Base-by-base conservation (phyloP, 164 flowering plant species). In the Santalum album region DNA sequence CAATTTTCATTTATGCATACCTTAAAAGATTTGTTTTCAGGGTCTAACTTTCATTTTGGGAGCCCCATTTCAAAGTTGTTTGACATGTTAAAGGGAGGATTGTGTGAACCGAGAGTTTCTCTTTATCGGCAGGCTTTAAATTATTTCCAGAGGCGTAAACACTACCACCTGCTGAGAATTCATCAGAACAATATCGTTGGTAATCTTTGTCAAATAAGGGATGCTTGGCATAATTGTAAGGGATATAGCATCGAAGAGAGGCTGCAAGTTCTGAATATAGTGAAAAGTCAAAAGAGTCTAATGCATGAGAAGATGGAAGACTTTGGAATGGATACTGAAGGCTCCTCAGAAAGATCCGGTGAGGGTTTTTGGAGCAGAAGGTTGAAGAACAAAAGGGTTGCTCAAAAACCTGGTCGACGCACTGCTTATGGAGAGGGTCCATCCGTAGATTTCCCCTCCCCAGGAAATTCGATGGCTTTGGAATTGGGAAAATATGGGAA, bases 91-190 rank as follows among this genome's bases (percentile, higher is more conserved):
- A 90, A 90, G 62, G 97, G 97, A 32, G 99, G 99, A 12, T 63
- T 82, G 34, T 90, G 92, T 67, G 95, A 90, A 65, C 99, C 99
- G 0, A 76, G 97, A 66, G 95, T 87, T 51, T 77, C 90, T 21
- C 77, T 84, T 34, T 90, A 86, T 55, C 76, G 78, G 21, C 89
- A 83, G 64, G 96, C 87, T 45, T 68, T 76, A 77, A 74, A 63
- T 67, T 84, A 74, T 58, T 80, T 90, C 52, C 84, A 82, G 69
- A 79, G 69, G 78, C 68, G 75, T 32, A 60, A 75, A 47, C 92
- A 86, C 61, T 84, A 84, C 55, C 85, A 94, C 66, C 50, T 63
- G 21, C 55, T 94, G 70, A 71, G 73, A 62, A 84, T 75, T 69
- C 72, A 94, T 71, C 99, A 94, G 62, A 81, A 94, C 51, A 62